Evolutionary conservation across 2,329 filamentous ascomycete genomes (phyloP), one percentile per base, ranked within the genome.

Genomic region (Bertia moriformis): DNA sequence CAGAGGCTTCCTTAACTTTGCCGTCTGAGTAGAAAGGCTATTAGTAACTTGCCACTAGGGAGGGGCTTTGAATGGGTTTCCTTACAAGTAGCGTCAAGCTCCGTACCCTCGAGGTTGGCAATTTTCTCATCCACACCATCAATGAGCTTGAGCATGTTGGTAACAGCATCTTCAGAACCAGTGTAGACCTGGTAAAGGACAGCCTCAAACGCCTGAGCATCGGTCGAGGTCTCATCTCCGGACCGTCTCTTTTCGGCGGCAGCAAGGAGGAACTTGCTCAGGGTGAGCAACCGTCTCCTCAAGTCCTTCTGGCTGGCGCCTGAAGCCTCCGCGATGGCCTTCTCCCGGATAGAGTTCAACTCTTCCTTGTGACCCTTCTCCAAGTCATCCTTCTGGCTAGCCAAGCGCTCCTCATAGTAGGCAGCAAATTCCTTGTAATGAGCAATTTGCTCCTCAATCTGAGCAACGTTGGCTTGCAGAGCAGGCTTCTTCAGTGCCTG

Each of bases 161-260:
- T 60, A 12, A 80, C 71, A 20, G 75, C 73, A 45, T 66, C 61
- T 33, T 66, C 59, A 42, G 74, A 72, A 30, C 75, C 75, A 44
- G 72, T 73, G 46, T 80, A 80, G 20, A 79, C 70, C 48, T 75
- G 63, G 43, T 75, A 62, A 41, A 80, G 55, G 10, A 71, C 72
- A 42, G 73, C 74, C 56, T 80, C 75, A 44, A 79, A 78, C 14
- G 73, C 75, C 50, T 66, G 70, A 46, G 62, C 71, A 48, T 78
- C 70, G 14, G 66, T 62, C 3, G 67, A 66, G 40, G 68, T 65
- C 38, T 71, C 67, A 43, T 78, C 72, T 38, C 73, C 70, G 30
- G 64, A 58, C 42, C 69, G 69, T 45, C 75, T 66, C 55, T 73
- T 69, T 38, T 69, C 68, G 43, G 75, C 75, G 27, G 75, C 75